Evolutionary conservation across 305 asterid species (phyloP).

Genomic region (Lippia alba): DNA sequence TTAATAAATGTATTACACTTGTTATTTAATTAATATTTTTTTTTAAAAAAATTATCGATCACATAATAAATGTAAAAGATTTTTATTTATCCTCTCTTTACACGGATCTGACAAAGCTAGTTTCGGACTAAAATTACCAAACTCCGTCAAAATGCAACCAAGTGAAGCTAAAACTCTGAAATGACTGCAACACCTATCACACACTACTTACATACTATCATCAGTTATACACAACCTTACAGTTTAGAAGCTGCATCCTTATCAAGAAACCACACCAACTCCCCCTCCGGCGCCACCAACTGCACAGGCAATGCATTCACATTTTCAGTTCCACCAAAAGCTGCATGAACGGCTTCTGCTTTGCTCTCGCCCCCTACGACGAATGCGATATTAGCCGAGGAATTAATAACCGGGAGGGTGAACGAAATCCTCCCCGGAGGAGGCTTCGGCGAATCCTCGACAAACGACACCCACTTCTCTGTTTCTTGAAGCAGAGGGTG

Average conservation of each 20-base stretch:
- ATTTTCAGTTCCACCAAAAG: constrained; percentile 52
- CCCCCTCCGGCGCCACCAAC: constrained; percentile 72
- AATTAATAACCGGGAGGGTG: constrained; percentile 80
- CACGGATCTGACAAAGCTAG: no score
- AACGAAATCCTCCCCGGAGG: constrained; percentile 85
- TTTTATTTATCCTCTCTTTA: no score
- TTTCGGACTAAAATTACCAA: no score
- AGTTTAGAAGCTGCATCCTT: constrained; percentile 79
- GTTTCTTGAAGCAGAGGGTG: constrained; percentile 66
- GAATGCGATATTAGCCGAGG: constrained; percentile 70
- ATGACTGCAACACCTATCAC: no score
- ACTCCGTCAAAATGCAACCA: no score
- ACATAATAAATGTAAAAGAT: no score
- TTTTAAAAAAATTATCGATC: no score
- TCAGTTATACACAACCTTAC: constrained; percentile 23
- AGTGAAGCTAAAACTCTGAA: no score
- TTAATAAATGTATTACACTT: no score
- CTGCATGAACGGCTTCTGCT: constrained; percentile 55
- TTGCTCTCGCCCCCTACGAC: constrained; percentile 67
- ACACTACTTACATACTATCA: neutral
- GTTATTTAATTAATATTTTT: no score
- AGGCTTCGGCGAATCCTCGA: constrained; percentile 86
- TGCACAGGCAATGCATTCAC: constrained; percentile 55
- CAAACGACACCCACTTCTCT: constrained; percentile 67
- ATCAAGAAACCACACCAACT: constrained; percentile 79